These are phyloP conservation scores for Beauveria pseudobassiana DNA, from an alignment of 2,329 filamentous ascomycete genomes.

Conservation along the genomic window DNA sequence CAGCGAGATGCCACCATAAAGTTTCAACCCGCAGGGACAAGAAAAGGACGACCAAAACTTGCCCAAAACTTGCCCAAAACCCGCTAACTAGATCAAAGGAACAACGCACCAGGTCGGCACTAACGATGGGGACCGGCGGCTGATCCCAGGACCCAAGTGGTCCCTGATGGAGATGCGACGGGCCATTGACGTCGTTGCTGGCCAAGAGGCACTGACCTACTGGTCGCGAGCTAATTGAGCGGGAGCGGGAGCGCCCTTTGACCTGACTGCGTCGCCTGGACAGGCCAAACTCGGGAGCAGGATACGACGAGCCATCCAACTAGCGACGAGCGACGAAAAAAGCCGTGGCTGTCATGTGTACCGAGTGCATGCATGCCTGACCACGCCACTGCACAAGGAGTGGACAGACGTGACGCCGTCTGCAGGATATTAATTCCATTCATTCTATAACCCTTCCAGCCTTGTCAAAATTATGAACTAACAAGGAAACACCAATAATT, in stretches of 20 bases:
- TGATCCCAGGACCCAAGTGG: not conserved
- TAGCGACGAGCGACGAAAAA: not conserved
- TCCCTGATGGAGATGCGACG: not conserved
- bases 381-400: not conserved
- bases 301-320: not conserved
- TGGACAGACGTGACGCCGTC: not conserved
- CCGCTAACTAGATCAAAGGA: not conserved
- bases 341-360: not conserved
- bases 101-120: not conserved
- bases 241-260: not conserved
- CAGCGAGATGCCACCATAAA: not conserved
- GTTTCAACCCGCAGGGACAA: not conserved
- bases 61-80: not conserved
- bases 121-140: not conserved
- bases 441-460: not conserved
- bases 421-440: not conserved
- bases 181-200: not conserved
- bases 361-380: conserved; percentile 2
- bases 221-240: not conserved
- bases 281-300: not conserved
- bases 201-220: too few species aligned
- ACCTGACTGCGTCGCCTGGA: conserved; percentile 3
- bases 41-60: not conserved
- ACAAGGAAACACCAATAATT: too few species aligned
- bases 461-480: not conserved